phyloP scores from a whole-genome alignment of 768 basidiomycete genomes.

The Lactarius deliciosus region DNA sequence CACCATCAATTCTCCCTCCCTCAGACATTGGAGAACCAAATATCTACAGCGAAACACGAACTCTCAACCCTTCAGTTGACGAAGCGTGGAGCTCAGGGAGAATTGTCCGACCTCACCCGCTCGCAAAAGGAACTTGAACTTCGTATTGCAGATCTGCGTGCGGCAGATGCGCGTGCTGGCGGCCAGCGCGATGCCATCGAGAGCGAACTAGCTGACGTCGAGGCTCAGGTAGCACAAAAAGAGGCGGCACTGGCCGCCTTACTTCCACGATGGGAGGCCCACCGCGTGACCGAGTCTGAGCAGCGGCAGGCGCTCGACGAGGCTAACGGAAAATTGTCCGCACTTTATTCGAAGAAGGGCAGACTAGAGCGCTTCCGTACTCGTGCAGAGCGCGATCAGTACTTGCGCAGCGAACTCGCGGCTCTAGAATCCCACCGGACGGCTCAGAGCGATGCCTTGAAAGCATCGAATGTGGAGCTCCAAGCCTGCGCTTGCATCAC shows the following conservation, averaged over 20 bases:
- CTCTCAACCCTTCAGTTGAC: constrained; percentile 69
- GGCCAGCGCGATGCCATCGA: constrained; percentile 63
- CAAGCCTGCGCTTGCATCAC: constrained; percentile 45
- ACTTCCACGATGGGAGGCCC: constrained; percentile 67
- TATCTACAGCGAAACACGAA: constrained; percentile 66
- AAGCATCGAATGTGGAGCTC: constrained; percentile 52
- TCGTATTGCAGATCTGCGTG: constrained; percentile 70
- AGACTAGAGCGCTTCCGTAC: constrained; percentile 83
- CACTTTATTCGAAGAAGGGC: constrained; percentile 88
- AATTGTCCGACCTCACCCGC: constrained; percentile 84
- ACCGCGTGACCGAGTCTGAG: constrained; percentile 48
- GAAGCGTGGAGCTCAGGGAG: constrained; percentile 73
- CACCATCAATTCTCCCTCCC: constrained; percentile 1
- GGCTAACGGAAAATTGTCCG: constrained; percentile 64
- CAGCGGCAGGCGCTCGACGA: constrained; percentile 73
- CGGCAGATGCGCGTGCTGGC: constrained; percentile 61
- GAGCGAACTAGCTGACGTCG: constrained; percentile 60
- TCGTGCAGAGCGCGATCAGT: constrained; percentile 80
- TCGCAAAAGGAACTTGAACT: constrained; percentile 86
- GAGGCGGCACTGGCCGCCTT: constrained; percentile 62
- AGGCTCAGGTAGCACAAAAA: constrained; percentile 59
- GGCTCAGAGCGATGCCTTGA: constrained; percentile 56
- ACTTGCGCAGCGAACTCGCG: constrained; percentile 74
- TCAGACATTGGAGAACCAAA: constrained; percentile 73
- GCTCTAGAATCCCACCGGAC: constrained; percentile 61